Percentiles rank a stretch among this genome's conserved stretches.
Conservation (phyloP, 2,329 filamentous ascomycete genomes). For the Ascochyta pisi region DNA sequence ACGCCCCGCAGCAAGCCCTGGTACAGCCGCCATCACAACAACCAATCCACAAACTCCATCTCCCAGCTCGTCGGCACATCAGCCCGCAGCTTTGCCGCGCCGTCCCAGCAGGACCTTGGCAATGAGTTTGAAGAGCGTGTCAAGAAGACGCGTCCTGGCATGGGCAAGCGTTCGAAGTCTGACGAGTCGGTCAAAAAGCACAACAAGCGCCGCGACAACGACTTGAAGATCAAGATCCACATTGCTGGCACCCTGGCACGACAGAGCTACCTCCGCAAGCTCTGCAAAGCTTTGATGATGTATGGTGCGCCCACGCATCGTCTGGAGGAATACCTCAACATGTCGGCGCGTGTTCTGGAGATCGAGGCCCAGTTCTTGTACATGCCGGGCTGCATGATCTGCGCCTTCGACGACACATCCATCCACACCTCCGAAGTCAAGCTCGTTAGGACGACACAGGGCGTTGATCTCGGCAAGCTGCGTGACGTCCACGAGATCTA, state of each 20-base stretch:
- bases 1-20: constrained; percentile 51
- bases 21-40: constrained; percentile 45
- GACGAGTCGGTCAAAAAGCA: constrained; percentile 48
- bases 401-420: constrained; percentile 79
- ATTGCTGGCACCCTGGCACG: constrained; percentile 75
- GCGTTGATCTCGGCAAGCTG: constrained; percentile 75
- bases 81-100: constrained; percentile 50
- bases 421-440: constrained; percentile 84
- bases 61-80: constrained; percentile 55
- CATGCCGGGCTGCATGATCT: constrained; percentile 90
- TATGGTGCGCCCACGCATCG: constrained; percentile 92
- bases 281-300: constrained; percentile 86
- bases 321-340: constrained; percentile 88
- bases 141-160: constrained; percentile 46
- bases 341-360: constrained; percentile 86
- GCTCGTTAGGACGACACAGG: constrained; percentile 71
- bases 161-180: constrained; percentile 47
- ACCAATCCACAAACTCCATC: constrained; percentile 51
- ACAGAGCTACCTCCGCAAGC: constrained; percentile 81
- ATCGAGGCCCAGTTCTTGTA: constrained; percentile 91
- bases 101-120: constrained; percentile 50
- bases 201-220: constrained; percentile 52
- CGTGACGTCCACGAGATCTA: constrained; percentile 79
- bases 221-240: constrained; percentile 66
- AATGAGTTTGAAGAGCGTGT: constrained; percentile 52